Base-by-base conservation (phyloP, 208 protist genomes). In the Acanthamoeba triangularis region DNA sequence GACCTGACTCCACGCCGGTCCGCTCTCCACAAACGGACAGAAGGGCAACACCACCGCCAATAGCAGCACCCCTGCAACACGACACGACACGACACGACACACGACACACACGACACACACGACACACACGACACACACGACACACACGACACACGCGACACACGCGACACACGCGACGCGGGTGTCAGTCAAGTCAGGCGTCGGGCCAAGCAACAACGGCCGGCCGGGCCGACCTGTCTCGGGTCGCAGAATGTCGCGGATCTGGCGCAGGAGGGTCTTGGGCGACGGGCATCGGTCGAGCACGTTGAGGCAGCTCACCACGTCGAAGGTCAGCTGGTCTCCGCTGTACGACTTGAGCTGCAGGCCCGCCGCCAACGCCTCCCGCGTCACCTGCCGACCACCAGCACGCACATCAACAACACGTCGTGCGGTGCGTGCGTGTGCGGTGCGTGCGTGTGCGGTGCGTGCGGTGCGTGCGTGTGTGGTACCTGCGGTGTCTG, bases 251-350 rank as follows among this genome's bases (percentile, higher is more conserved):
- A 54, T 25, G 44, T 37, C 76, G 20, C 30, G 16, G 2, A 85
- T 85, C 76, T 85, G 76, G 20, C 76, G 35, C 76, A 85, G 44
- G 10, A 85, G 76, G 35, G 76, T 85, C 44, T 85, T 85, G 11
- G 76, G 76, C 23, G 35, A 1, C 28, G 35, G 28, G 41, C 76
- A 85, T 5, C 76, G 76, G 44, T 85, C 76, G 18, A 85, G 44
- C 30, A 85, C 76, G 25, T 85, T 85, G 41, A 85, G 30, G 30
- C 76, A 85, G 44, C 76, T 85, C 41, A 85, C 76, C 76, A 85
- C 76, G 30, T 85, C 76, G 7, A 85, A 85, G 14, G 65, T 74
- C 14, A 74, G 65, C 30, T 35, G 65, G 11, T 74, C 65, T n/a
- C 30, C n/a, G 65, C 25, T n/a, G 30, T 74, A n/a, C 25, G 65